A percentile compares a stretch with the other conserved stretches of the same genome.
phyloP scores from a whole-genome alignment of 208 protist species.

The Crithidia bombi region DNA sequence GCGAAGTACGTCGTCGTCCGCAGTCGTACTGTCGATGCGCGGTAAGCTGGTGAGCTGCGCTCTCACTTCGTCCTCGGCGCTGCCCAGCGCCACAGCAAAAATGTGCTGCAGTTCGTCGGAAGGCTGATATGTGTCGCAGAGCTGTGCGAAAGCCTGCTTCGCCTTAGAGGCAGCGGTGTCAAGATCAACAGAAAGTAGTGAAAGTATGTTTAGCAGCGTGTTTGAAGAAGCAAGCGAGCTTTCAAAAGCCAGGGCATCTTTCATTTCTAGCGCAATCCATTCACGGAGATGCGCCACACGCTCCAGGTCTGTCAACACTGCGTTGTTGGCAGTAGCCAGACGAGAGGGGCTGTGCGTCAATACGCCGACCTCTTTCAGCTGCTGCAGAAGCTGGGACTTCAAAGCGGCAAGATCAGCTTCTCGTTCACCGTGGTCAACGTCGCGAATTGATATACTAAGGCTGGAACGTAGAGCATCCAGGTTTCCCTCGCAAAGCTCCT shows the following conservation, averaged over 20 bases:
- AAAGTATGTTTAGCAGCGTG: neutral
- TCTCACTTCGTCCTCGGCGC: constrained; percentile 2
- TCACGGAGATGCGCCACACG: constrained; percentile 8
- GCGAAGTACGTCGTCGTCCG: constrained; percentile 17
- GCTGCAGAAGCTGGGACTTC: constrained; percentile 15
- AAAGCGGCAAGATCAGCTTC: constrained; percentile 16
- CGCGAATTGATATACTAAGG: neutral
- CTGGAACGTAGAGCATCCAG: neutral
- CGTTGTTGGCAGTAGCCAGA: neutral
- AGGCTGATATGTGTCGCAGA: constrained; percentile 17
- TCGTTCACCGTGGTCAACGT: neutral
- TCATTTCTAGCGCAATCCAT: constrained; percentile 25
- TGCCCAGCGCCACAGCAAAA: constrained; percentile 5
- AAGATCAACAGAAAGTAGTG: neutral
- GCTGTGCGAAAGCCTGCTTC: neutral
- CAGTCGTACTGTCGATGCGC: neutral
- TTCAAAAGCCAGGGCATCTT: neutral
- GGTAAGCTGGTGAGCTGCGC: neutral
- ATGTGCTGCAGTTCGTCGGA: constrained; percentile 15
- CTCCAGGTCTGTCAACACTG: neutral
- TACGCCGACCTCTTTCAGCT: constrained; percentile 17
- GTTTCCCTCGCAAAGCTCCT: constrained; percentile 26
- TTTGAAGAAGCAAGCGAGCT: neutral
- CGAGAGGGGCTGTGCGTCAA: neutral
- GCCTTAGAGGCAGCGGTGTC: constrained; percentile 6